A percentile compares a stretch with the other conserved stretches of the same genome.
Evolutionary conservation across 495 filamentous ascomycete species (phyloP).

Genomic region (Penicillium paradoxum): DNA sequence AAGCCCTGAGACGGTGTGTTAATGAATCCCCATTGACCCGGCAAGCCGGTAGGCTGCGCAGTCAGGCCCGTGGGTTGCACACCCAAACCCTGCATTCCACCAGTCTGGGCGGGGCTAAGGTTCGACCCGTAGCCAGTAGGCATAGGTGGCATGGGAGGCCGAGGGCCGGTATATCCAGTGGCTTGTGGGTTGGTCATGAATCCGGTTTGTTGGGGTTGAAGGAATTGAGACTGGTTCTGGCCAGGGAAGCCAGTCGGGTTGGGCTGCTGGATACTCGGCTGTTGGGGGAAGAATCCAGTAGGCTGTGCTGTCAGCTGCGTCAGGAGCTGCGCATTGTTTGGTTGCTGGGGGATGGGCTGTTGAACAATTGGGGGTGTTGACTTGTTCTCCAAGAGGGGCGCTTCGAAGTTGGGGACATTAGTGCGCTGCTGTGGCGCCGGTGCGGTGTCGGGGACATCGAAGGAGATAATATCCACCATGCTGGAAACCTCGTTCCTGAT

Average conservation of each 20-base stretch:
- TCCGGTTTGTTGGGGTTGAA: conserved; percentile 46
- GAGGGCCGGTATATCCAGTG: conserved; percentile 65
- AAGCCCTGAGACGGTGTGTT: conserved; percentile 87
- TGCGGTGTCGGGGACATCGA: conserved; percentile 77
- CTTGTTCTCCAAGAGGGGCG: conserved; percentile 56
- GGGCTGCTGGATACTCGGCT: conserved; percentile 50
- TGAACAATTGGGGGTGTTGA: conserved; percentile 68
- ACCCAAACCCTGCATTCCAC: conserved; percentile 37
- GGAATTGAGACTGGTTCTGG: conserved; percentile 33
- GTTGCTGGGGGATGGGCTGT: conserved; percentile 77
- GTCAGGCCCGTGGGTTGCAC: conserved; percentile 54
- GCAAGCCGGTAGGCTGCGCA: conserved; percentile 91
- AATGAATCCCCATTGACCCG: conserved; percentile 96
- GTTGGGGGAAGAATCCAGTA: conserved; percentile 56
- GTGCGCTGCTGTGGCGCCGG: conserved; percentile 45
- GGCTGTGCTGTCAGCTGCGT: conserved; percentile 69
- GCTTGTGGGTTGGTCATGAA: conserved; percentile 53
- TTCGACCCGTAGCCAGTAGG: conserved; percentile 71
- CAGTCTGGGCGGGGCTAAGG: conserved; percentile 62
- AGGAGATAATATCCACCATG: conserved; percentile 99
- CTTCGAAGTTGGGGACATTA: conserved; percentile 78
- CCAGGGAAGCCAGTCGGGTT: conserved; percentile 46
- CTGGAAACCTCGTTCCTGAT: conserved; percentile 96
- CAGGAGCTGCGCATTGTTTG: conserved; percentile 72
- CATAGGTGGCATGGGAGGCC: conserved; percentile 93